These are phyloP conservation scores for Metarhizium rileyi DNA, from an alignment of 2,329 filamentous ascomycete species.

Conservation along the genomic window DNA sequence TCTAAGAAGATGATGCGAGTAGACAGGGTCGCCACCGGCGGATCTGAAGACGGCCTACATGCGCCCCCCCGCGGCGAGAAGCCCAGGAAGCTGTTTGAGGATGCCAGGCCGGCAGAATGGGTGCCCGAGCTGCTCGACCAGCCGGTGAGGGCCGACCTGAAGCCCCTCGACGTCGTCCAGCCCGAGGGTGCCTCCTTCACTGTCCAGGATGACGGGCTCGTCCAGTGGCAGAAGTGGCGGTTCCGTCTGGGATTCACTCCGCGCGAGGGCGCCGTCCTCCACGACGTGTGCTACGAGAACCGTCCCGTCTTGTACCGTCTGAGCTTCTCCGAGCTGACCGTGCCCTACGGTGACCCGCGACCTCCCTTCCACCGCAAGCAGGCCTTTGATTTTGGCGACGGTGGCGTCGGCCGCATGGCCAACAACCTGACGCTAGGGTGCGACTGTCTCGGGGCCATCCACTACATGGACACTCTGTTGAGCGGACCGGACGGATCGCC, in stretches of 20 bases:
- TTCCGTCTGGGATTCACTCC: conserved; percentile 61
- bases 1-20: conserved; percentile 46
- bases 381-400: conserved; percentile 59
- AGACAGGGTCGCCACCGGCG: conserved; percentile 44
- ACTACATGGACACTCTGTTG: conserved; percentile 50
- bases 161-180: conserved; percentile 65
- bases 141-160: conserved; percentile 42
- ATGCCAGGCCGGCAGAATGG: conserved; percentile 33
- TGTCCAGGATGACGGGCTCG: conserved; percentile 36
- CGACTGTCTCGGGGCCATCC: conserved; percentile 60
- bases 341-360: conserved; percentile 54
- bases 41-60: conserved; percentile 34
- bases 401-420: conserved; percentile 51
- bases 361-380: conserved; percentile 45
- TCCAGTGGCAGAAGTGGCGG: conserved; percentile 58
- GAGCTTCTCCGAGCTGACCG: conserved; percentile 59
- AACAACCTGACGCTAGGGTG: conserved; percentile 57
- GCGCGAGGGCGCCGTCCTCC: conserved; percentile 60
- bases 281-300: conserved; percentile 59
- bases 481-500: conserved; percentile 44
- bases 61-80: conserved; percentile 22
- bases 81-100: conserved; percentile 36
- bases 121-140: conserved; percentile 39
- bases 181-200: conserved; percentile 58
- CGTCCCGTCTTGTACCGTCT: conserved; percentile 58